Percentiles rank a stretch among this genome's conserved stretches.
Evolutionary conservation across 2,329 filamentous ascomycete species (phyloP).

Genomic region (Paradendryphiella salina): DNA sequence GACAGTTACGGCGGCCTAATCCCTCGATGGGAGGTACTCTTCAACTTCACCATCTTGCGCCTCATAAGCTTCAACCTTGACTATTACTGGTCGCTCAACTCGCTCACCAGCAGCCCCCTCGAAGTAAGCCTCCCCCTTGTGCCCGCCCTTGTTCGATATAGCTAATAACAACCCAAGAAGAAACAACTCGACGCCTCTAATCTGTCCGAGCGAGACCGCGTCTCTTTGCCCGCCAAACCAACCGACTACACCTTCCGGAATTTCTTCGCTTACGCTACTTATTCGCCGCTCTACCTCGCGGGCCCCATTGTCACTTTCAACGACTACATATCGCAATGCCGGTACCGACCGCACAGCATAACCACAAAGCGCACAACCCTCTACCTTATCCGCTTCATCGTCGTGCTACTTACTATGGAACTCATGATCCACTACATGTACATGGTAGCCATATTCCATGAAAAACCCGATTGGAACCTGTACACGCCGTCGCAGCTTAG

Average conservation of each 20-base stretch:
- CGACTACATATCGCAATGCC: slow-evolving; percentile 88
- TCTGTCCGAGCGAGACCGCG: slow-evolving; percentile 85
- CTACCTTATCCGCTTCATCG: slow-evolving; percentile 79
- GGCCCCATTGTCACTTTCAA: slow-evolving; percentile 97
- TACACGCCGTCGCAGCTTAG: slow-evolving; percentile 88
- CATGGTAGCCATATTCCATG: slow-evolving; percentile 86
- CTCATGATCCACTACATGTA: slow-evolving; percentile 85
- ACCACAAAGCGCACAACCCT: slow-evolving; percentile 70
- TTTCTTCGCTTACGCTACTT: slow-evolving; percentile 86
- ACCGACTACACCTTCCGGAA: slow-evolving; percentile 79
- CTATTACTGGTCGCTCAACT: slow-evolving; percentile 86
- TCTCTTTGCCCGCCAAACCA: slow-evolving; percentile 71
- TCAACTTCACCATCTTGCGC: slow-evolving; percentile 91
- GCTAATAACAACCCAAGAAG: slow-evolving; percentile 82
- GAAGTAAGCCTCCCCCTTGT: slow-evolving; percentile 68
- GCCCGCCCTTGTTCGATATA: slow-evolving; percentile 10
- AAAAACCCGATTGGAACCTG: slow-evolving; percentile 73
- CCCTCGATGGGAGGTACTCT: slow-evolving; percentile 91
- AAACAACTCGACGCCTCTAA: slow-evolving; percentile 88
- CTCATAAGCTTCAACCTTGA: slow-evolving; percentile 97
- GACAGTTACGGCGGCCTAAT: slow-evolving; percentile 84
- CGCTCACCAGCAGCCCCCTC: slow-evolving; percentile 63
- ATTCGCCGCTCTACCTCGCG: slow-evolving; percentile 88
- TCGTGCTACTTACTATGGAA: slow-evolving; percentile 87
- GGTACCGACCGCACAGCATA: slow-evolving; percentile 72